phyloP scores from a whole-genome alignment of 2,329 filamentous ascomycete genomes.

The Colletotrichum lini region DNA sequence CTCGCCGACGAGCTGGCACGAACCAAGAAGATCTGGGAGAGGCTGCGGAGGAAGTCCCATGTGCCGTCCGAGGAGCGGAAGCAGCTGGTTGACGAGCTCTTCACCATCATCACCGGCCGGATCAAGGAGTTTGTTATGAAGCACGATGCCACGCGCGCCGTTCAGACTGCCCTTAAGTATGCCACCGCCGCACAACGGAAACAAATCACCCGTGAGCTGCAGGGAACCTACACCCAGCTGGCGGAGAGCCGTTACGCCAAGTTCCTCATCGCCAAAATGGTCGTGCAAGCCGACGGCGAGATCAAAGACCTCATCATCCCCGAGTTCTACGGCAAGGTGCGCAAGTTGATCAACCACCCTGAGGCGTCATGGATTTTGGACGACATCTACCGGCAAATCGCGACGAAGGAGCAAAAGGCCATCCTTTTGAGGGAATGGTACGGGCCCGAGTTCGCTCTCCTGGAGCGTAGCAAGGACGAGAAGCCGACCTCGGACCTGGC shows the following conservation, averaged over 20 bases:
- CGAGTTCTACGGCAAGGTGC: constrained; percentile 95
- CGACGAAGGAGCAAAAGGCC: constrained; percentile 88
- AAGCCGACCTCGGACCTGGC: constrained; percentile 77
- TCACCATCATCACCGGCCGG: constrained; percentile 89
- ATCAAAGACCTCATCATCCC: constrained; percentile 91
- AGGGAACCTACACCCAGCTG: constrained; percentile 85
- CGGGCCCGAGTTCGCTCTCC: constrained; percentile 90
- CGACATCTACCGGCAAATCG: constrained; percentile 92
- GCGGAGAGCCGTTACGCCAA: constrained; percentile 98
- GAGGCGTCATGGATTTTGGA: constrained; percentile 98
- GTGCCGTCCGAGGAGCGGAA: constrained; percentile 91
- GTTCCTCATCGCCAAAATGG: constrained; percentile 94
- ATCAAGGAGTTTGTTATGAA: constrained; percentile 98
- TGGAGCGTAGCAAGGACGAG: constrained; percentile 71
- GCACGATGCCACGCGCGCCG: constrained; percentile 96
- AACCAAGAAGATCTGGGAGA: constrained; percentile 98
- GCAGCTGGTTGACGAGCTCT: constrained; percentile 89
- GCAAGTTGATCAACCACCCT: constrained; percentile 93
- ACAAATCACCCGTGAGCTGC: constrained; percentile 88
- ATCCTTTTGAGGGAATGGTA: constrained; percentile 95
- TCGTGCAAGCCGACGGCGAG: constrained; percentile 91
- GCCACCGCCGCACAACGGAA: constrained; percentile 86
- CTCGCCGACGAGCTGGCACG: constrained; percentile 90
- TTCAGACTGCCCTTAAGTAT: constrained; percentile 98
- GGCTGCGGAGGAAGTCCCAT: constrained; percentile 91